Evolutionary conservation across 2,329 filamentous ascomycete genomes (phyloP), one percentile per base, ranked within the genome.

Genomic region (Claviceps sp.): DNA sequence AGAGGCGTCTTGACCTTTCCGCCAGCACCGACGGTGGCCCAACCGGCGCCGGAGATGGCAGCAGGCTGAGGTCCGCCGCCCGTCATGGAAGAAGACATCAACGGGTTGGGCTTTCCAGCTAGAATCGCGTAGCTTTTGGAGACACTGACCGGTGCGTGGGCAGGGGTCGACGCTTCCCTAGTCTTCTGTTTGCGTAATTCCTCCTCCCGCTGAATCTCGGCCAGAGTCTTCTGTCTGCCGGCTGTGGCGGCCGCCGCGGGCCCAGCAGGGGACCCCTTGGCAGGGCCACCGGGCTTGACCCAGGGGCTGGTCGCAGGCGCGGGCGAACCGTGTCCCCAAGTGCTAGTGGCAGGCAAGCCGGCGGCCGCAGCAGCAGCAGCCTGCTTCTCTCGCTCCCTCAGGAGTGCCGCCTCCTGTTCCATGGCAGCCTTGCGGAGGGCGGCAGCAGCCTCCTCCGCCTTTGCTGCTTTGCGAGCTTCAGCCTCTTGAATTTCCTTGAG

Each of bases 121-220:
- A 98, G 80, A 66, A 96, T 93, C 20, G 93, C 91, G 66, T 97
- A 97, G 52, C 91, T 86, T 73, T 97, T 97, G 40, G 86, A 85
- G 9, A 74, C 66, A 43, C 74, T 67, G 17, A 72, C 65, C 22
- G 75, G 69, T 11, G 73, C 66, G 26, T 67, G 71, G 23, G 72
- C 67, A 59, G 80, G 78, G 4, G 68, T 66, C 2, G 75, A 68
- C 6, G 66, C 60, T 47, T 79, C 73, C 57, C 69, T 73, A 1
- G 81, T 78, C 65, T 85, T 88, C 61, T 85, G 83, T 76, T 98
- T 98, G 57, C 64, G 64, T 22, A 60, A 57, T 64, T 97, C 93
- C 63, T 98, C 93, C 69, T 98, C 93, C 56, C 90, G 90, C 66
- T 97, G 93, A 53, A 98, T 97, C 59, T 97, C 91, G 23, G 89